These are phyloP conservation scores for Boletus coccyginus DNA, from an alignment of 768 basidiomycete species.

Conservation along the genomic window DNA sequence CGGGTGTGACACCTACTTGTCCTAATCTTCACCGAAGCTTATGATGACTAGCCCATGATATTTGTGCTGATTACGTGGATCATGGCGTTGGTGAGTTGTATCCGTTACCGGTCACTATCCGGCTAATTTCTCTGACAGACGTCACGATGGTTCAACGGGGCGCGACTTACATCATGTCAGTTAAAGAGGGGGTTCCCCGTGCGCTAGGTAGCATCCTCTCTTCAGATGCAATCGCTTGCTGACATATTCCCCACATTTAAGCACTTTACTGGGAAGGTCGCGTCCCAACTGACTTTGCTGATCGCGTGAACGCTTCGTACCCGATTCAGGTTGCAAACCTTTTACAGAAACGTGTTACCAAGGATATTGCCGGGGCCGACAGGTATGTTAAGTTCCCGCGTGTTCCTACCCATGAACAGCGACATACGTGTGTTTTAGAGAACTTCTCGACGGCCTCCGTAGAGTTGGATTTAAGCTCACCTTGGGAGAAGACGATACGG, in stretches of 20 bases:
- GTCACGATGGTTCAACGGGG: conserved; percentile 50
- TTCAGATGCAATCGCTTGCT: conserved; percentile 15
- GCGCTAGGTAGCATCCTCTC: conserved; percentile 8
- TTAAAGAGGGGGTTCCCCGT: conserved; percentile 37
- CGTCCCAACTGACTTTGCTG: conserved; percentile 50
- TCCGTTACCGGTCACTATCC: background rate
- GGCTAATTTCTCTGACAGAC: conserved; percentile 25
- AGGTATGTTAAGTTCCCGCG: conserved; percentile 40
- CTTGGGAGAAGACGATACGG: conserved; percentile 49
- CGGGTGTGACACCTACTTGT: conserved; percentile 35
- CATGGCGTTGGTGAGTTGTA: conserved; percentile 42
- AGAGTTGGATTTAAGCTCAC: conserved; percentile 57
- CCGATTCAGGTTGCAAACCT: conserved; percentile 33
- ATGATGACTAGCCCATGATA: conserved; percentile 42
- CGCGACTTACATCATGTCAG: conserved; percentile 53
- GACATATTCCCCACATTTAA: conserved; percentile 4
- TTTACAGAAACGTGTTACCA: conserved; percentile 37
- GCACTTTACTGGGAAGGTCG: conserved; percentile 44
- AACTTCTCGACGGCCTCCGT: conserved; percentile 53
- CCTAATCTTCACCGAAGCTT: background rate
- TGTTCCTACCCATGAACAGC: background rate
- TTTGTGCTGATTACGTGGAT: conserved; percentile 44
- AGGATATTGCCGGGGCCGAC: conserved; percentile 52
- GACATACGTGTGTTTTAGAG: conserved; percentile 28
- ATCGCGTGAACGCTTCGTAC: conserved; percentile 49